Conservation (phyloP, 495 filamentous ascomycete species). For the Aspergillus biplanus region DNA sequence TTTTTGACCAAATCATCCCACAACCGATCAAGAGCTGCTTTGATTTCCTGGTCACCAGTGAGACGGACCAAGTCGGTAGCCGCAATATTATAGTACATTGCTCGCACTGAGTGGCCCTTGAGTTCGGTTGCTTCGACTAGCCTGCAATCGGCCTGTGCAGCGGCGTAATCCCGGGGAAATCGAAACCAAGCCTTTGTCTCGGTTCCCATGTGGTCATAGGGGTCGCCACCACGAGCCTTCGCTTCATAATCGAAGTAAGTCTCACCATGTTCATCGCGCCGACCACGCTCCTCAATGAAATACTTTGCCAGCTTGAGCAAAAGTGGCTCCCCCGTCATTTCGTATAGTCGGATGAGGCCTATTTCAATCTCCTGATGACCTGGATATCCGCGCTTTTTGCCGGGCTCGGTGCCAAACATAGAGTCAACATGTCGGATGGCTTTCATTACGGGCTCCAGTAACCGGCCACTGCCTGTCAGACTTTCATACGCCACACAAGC, state of each 20-base stretch:
- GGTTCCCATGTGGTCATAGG: conserved; percentile 12
- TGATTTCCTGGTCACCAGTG: conserved; percentile 26
- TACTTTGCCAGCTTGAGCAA: conserved; percentile 55
- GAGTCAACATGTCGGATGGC: conserved; percentile 56
- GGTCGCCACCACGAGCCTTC: conserved; percentile 12
- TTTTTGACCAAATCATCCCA: conserved; percentile 63
- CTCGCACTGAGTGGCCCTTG: conserved; percentile 63
- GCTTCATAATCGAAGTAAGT: conserved; percentile 18
- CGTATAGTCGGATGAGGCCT: conserved; percentile 57
- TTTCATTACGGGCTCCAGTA: conserved; percentile 55
- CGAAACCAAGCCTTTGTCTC: conserved; percentile 19
- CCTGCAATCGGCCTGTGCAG: conserved; percentile 33
- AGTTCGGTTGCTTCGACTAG: conserved; percentile 55
- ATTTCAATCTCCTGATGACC: conserved; percentile 66
- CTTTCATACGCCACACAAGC: conserved; percentile 57
- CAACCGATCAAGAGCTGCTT: conserved; percentile 43
- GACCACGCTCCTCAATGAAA: conserved; percentile 60
- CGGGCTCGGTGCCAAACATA: conserved; percentile 51
- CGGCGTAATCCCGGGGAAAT: conserved; percentile 11
- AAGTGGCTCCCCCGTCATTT: conserved; percentile 45
- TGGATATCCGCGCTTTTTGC: conserved; percentile 60
- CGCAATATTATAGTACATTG: conserved; percentile 56
- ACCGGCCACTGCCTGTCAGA: conserved; percentile 51
- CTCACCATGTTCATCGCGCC: conserved; percentile 35
- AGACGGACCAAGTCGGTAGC: conserved; percentile 40